A percentile compares a stretch with the other conserved stretches of the same genome.
Evolutionary conservation across 768 basidiomycete genomes (phyloP).

Genomic region (Pisolithus microcarpus): DNA sequence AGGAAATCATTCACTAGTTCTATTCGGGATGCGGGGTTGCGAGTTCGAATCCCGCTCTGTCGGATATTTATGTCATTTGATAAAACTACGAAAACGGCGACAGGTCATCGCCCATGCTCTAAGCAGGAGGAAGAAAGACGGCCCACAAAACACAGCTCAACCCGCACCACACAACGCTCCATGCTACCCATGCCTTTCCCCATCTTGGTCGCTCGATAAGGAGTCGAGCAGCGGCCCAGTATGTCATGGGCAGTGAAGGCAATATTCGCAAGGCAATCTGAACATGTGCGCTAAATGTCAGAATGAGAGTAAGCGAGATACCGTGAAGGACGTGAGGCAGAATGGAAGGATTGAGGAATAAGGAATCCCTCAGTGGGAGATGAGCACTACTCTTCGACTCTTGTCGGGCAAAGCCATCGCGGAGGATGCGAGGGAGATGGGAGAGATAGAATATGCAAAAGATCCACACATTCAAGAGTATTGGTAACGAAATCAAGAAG

Average conservation of each 20-base stretch:
- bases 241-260: slow-evolving; percentile 68
- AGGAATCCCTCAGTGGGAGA: slow-evolving; percentile 10
- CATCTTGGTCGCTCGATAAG: slow-evolving; percentile 40
- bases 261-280: slow-evolving; percentile 81
- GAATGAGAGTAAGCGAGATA: slow-evolving; percentile 46
- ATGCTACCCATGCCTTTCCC: slow-evolving; percentile 64
- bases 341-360: slow-evolving; percentile 37
- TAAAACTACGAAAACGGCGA: background rate
- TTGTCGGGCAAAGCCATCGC: background rate
- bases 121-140: slow-evolving; percentile 89
- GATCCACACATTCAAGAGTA: slow-evolving; percentile 44
- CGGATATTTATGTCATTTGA: slow-evolving; percentile 1
- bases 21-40: slow-evolving; percentile 6
- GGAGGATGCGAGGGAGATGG: slow-evolving; percentile 3
- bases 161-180: slow-evolving; percentile 74
- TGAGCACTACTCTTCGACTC: background rate
- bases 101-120: slow-evolving; percentile 7
- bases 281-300: slow-evolving; percentile 76
- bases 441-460: slow-evolving; percentile 23
- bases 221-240: slow-evolving; percentile 81
- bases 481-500: slow-evolving; percentile 71
- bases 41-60: slow-evolving; percentile 14
- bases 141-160: slow-evolving; percentile 71
- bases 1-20: too few species aligned
- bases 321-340: slow-evolving; percentile 76